A percentile compares a stretch with the other conserved stretches of the same genome.
Conservation (phyloP, 768 basidiomycete species). For the Suillus spraguei region DNA sequence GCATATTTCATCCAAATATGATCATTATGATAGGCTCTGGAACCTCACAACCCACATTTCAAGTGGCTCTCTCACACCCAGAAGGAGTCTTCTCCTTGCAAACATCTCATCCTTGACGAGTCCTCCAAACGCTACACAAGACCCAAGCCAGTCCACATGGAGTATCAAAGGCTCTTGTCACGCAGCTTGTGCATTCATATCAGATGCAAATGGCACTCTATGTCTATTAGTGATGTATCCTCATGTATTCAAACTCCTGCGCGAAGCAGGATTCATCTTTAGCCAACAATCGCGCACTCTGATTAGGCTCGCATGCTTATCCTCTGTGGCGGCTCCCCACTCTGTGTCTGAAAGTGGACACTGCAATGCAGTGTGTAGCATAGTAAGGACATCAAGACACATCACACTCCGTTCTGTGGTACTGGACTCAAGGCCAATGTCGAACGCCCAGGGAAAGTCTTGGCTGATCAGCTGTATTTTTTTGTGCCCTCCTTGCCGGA, state of each 20-base stretch:
- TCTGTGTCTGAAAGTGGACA: slow-evolving; percentile 13
- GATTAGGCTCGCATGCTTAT: slow-evolving; percentile 3
- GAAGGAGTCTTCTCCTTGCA: slow-evolving; percentile 13
- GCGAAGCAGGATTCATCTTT: neutral
- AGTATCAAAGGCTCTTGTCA: slow-evolving; percentile 1
- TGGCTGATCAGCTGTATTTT: slow-evolving; percentile 11
- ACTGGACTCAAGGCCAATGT: neutral
- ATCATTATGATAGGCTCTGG: neutral
- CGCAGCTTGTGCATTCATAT: neutral
- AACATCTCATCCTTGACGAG: slow-evolving; percentile 12
- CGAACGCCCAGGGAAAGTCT: slow-evolving; percentile 16
- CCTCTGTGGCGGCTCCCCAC: slow-evolving; percentile 9
- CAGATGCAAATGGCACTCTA: neutral
- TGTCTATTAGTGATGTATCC: neutral
- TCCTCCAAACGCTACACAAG: slow-evolving; percentile 11
- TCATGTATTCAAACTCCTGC: neutral
- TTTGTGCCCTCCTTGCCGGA: neutral
- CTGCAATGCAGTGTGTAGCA: slow-evolving; percentile 11
- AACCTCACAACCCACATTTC: slow-evolving; percentile 17
- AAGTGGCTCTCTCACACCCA: slow-evolving; percentile 6
- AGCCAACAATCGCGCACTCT: slow-evolving; percentile 9
- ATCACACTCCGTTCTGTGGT: neutral
- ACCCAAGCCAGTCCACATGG: slow-evolving; percentile 16
- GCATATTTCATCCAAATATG: neutral
- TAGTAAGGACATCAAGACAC: slow-evolving; percentile 12